phyloP scores from a whole-genome alignment of 176 grass and related monocot species.

The Chloris gayana region DNA sequence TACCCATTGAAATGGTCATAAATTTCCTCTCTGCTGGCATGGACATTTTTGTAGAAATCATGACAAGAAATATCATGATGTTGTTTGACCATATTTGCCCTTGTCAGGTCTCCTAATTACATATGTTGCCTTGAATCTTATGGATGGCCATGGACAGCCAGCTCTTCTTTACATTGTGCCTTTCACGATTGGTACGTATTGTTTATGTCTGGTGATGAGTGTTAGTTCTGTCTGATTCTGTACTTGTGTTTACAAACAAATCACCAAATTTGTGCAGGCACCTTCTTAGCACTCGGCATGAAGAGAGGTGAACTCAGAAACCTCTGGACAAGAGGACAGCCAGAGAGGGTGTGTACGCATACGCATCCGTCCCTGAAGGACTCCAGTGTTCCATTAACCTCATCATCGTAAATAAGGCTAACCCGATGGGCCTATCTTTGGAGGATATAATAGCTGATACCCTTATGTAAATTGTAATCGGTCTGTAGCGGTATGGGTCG shows the following conservation, averaged over 20 bases:
- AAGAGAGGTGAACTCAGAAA: constrained; percentile 86
- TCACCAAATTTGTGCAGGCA: constrained; percentile 46
- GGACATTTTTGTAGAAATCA: neutral
- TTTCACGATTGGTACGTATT: constrained; percentile 83
- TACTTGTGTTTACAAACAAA: neutral
- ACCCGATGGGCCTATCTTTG: neutral
- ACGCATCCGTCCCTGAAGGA: constrained; percentile 43
- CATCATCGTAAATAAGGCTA: neutral
- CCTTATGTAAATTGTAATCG: neutral
- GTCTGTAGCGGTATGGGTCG: neutral
- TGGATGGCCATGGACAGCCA: constrained; percentile 96
- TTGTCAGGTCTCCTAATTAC: constrained; percentile 81
- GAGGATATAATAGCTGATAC: constrained; percentile 11
- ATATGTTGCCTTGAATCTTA: constrained; percentile 93
- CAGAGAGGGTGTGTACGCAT: constrained; percentile 75
- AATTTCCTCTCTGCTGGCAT: neutral
- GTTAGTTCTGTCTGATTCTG: neutral
- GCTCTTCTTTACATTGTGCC: constrained; percentile 97
- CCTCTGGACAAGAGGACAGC: constrained; percentile 87
- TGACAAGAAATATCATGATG: neutral
- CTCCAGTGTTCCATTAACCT: neutral
- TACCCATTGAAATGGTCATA: neutral
- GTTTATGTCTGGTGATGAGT: neutral
- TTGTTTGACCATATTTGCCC: neutral
- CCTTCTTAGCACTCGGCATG: constrained; percentile 65